Evolutionary conservation across 148 eudicot genomes (phyloP).

Genomic region (Rhododendron kiyosumense): DNA sequence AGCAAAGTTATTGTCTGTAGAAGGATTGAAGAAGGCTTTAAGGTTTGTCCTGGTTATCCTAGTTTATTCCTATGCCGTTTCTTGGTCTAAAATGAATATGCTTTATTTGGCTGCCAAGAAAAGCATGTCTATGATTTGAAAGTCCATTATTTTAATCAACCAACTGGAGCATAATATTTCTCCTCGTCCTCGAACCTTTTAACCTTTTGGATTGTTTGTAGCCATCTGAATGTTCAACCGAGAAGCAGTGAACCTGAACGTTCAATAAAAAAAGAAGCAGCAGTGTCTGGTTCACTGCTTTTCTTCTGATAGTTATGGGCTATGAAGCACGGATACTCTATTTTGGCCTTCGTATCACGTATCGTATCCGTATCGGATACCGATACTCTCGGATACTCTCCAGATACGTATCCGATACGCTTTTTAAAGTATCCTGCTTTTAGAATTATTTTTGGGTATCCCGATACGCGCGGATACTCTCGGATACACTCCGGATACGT

Average conservation of each 20-base stretch:
- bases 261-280: not conserved
- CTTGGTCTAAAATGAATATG: not conserved
- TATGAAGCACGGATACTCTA: no score
- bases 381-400: no score
- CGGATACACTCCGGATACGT: no score
- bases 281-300: not conserved
- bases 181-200: not conserved
- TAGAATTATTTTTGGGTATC: no score
- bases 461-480: no score
- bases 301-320: not conserved
- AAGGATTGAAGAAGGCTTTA: conserved; percentile 76
- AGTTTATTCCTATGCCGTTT: not conserved
- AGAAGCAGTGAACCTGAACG: not conserved
- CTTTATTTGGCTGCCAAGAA: not conserved
- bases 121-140: not conserved
- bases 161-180: not conserved
- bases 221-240: not conserved
- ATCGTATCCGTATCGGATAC: no score
- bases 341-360: no score
- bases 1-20: conserved; percentile 66
- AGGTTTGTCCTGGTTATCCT: conserved; percentile 38
- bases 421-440: no score
- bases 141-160: not conserved
- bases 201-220: not conserved
- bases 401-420: no score